A percentile compares a stretch with the other conserved stretches of the same genome.
Conservation (phyloP, 78 protist species). For the Guillardia theta region DNA sequence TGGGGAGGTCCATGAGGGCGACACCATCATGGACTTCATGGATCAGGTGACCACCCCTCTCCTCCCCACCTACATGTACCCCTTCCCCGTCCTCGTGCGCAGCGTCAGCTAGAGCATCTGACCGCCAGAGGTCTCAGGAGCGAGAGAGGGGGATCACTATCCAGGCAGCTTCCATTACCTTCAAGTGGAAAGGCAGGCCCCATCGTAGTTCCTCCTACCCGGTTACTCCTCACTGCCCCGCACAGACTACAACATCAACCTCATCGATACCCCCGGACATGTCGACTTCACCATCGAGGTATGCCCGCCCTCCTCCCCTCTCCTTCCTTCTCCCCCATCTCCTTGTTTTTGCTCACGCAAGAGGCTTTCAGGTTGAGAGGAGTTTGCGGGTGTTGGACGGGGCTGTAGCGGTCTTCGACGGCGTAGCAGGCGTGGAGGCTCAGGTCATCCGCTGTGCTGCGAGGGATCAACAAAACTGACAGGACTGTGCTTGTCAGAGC, state of each 20-base stretch:
- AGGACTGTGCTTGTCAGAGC: too few species aligned
- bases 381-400: constrained; percentile 69
- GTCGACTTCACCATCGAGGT: constrained; percentile 98
- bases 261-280: constrained; percentile 98
- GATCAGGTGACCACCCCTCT: too few species aligned
- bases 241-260: constrained; percentile 69
- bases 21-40: constrained; percentile 86
- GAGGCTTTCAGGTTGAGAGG: constrained; percentile 53
- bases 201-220: too few species aligned
- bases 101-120: too few species aligned
- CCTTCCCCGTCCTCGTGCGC: too few species aligned
- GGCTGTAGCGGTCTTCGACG: constrained; percentile 78
- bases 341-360: too few species aligned
- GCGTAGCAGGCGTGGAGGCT: constrained; percentile 90
- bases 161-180: constrained; percentile 89
- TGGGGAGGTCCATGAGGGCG: constrained; percentile 65
- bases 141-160: constrained; percentile 97
- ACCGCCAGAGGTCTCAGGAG: too few species aligned
- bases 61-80: too few species aligned
- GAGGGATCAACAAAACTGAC: too few species aligned
- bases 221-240: neutral
- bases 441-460: too few species aligned
- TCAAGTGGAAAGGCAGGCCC: constrained; percentile 75
- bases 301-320: too few species aligned
- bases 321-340: too few species aligned